These are phyloP conservation scores for Carpinus fangiana DNA, from an alignment of 306 rosid genomes.

Conservation along the genomic window DNA sequence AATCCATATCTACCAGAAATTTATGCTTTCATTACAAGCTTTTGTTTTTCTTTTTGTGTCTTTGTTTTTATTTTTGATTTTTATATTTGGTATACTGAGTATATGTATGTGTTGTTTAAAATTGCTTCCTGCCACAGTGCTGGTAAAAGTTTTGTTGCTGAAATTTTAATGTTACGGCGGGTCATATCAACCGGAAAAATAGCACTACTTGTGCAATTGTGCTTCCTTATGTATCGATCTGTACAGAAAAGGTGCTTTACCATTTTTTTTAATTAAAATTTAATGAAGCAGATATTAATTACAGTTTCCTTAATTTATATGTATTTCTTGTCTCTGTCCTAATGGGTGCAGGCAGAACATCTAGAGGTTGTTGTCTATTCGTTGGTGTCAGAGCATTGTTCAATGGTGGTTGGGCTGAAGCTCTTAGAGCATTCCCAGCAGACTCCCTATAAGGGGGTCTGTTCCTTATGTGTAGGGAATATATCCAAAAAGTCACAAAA, in stretches of 20 bases:
- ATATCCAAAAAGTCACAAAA: no score
- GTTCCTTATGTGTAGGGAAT: no score
- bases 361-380: no score
- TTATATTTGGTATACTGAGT: not conserved
- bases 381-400: no score
- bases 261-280: not conserved
- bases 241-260: conserved; percentile 84
- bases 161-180: conserved; percentile 85
- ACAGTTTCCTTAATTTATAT: conserved; percentile 12
- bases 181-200: conserved; percentile 78
- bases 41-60: not conserved
- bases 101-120: conserved; percentile 23
- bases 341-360: conserved; percentile 78
- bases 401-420: no score
- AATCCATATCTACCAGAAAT: not conserved
- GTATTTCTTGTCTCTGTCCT: conserved; percentile 23
- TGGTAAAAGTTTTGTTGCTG: conserved; percentile 99
- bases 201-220: conserved; percentile 93
- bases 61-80: not conserved
- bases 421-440: no score
- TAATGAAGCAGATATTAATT: conserved; percentile 21
- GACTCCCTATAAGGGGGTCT: no score
- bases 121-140: conserved; percentile 66
- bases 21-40: not conserved
- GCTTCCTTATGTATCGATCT: conserved; percentile 95